Conservation (phyloP, 164 flowering plant genomes). For the Platanus orientalis region DNA sequence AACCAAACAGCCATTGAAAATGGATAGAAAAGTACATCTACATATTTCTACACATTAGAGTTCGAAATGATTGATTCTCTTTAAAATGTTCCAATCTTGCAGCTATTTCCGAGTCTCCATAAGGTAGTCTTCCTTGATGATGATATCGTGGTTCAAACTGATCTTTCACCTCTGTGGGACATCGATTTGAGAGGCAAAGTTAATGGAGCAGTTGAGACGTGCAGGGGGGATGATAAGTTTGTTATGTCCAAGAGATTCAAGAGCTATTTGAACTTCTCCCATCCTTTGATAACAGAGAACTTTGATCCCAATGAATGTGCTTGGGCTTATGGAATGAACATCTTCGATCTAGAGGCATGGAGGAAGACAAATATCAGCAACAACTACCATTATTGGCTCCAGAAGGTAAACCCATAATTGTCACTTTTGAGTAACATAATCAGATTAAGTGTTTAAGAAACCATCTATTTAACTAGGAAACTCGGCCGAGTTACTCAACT, state of each 20-base stretch:
- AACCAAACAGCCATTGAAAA: no score
- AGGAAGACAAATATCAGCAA: slow-evolving; percentile 76
- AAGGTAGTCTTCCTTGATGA: slow-evolving; percentile 94
- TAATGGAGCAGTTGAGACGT: slow-evolving; percentile 95
- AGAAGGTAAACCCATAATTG: slow-evolving; percentile 18
- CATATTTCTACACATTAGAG: no score
- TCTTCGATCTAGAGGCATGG: slow-evolving; percentile 92
- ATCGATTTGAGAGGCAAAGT: no score
- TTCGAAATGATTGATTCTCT: neutral
- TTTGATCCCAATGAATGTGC: slow-evolving; percentile 87
- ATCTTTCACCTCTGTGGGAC: slow-evolving; percentile 88
- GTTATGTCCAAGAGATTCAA: slow-evolving; percentile 84
- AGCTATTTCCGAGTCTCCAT: slow-evolving; percentile 83
- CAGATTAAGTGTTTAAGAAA: no score
- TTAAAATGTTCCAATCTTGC: slow-evolving; percentile 26
- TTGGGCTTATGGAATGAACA: slow-evolving; percentile 99
- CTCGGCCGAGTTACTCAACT: no score
- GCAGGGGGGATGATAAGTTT: slow-evolving; percentile 74
- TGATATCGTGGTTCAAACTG: slow-evolving; percentile 85
- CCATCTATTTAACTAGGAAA: no score
- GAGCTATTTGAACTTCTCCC: slow-evolving; percentile 91
- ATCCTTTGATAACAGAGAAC: slow-evolving; percentile 59
- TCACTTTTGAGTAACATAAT: neutral
- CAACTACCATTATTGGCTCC: slow-evolving; percentile 82
- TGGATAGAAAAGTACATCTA: no score